These are phyloP conservation scores for Tardiomyces depauwii DNA, from an alignment of 1,139 yeast species.

Conservation along the genomic window DNA sequence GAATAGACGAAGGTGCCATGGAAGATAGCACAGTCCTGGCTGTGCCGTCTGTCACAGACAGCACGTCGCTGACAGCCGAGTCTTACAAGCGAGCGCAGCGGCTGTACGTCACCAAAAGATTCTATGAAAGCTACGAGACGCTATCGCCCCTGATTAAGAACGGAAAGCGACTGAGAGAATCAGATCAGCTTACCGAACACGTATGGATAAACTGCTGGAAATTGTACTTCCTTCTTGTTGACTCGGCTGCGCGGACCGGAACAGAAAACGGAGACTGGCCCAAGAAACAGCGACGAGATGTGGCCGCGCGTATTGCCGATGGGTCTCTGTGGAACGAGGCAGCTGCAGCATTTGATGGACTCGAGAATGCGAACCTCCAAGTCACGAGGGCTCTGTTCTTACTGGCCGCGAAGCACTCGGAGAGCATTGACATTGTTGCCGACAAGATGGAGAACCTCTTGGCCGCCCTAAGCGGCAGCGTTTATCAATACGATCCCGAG, in stretches of 20 bases:
- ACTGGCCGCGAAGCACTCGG: constrained; percentile 9
- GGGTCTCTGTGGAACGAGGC: constrained; percentile 10
- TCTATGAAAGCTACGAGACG: constrained; percentile 11
- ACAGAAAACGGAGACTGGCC: constrained; percentile 7
- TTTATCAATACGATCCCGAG: constrained; percentile 5
- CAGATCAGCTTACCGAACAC: constrained; percentile 8
- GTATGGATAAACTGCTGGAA: constrained; percentile 16
- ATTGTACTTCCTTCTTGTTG: constrained; percentile 15
- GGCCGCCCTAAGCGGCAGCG: neutral
- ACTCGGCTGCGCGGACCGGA: constrained; percentile 3
- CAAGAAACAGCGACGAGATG: constrained; percentile 5
- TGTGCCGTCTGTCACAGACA: neutral
- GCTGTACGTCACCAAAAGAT: constrained; percentile 15
- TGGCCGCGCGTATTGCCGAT: constrained; percentile 7
- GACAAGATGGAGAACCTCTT: constrained; percentile 9
- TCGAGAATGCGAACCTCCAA: constrained; percentile 8
- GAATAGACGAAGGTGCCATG: neutral
- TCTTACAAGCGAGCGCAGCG: constrained; percentile 15
- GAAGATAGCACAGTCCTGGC: neutral
- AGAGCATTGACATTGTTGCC: constrained; percentile 7
- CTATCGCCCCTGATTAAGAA: constrained; percentile 10
- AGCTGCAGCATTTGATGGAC: constrained; percentile 7
- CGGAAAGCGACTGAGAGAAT: constrained; percentile 4
- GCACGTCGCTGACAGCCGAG: neutral
- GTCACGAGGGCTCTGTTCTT: constrained; percentile 9